Evolutionary conservation across 2,329 filamentous ascomycete genomes (phyloP).

Genomic region (Metarhizium anisopliae): DNA sequence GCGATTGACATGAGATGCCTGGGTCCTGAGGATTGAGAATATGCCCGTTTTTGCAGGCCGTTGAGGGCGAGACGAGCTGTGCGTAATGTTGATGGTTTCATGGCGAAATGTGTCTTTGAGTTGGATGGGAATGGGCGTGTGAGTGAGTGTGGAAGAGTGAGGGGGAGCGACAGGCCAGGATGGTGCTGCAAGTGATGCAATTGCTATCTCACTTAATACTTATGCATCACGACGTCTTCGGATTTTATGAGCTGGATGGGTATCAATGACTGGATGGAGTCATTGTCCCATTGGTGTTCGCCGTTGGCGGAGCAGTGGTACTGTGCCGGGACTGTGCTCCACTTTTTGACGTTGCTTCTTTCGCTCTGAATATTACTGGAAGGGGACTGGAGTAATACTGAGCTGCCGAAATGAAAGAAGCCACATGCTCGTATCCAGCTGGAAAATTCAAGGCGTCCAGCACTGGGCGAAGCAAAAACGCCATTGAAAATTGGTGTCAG

Average conservation of each 20-base stretch:
- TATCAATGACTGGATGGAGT: not conserved
- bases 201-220: not conserved
- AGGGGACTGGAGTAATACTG: no score
- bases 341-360: not conserved
- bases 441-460: no score
- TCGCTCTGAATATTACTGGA: no score
- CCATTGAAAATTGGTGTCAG: no score
- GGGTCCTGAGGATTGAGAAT: slow-evolving; percentile 38
- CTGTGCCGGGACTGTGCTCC: not conserved
- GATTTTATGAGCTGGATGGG: not conserved
- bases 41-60: slow-evolving; percentile 32
- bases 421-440: no score
- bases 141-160: no score
- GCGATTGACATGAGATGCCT: slow-evolving; percentile 89
- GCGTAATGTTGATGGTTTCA: slow-evolving; percentile 25
- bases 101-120: slow-evolving; percentile 10
- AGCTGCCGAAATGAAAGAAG: no score
- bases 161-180: not conserved
- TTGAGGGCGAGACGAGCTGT: slow-evolving; percentile 23
- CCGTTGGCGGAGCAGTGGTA: not conserved
- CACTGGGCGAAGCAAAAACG: not conserved
- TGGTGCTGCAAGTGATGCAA: not conserved
- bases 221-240: not conserved
- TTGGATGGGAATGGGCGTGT: not conserved
- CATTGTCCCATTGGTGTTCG: not conserved